A percentile compares a stretch with the other conserved stretches of the same genome.
phyloP scores from a whole-genome alignment of 345 rosid genomes.

The Bretschneidera sinensis region DNA sequence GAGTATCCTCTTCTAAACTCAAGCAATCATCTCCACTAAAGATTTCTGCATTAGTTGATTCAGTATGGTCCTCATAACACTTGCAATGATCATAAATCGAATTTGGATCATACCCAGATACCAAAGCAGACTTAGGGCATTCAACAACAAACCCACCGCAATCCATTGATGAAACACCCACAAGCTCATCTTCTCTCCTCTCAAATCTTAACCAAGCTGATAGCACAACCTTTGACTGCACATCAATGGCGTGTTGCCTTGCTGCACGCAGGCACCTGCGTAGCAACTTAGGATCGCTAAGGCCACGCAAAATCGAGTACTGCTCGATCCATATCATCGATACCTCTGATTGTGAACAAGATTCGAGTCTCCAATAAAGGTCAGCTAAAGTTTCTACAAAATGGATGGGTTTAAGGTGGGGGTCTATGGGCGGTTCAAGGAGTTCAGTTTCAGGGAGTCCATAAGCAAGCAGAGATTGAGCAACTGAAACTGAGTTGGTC shows the following conservation, averaged over 20 bases:
- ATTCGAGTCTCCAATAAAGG: constrained; percentile 52
- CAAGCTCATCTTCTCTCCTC: constrained; percentile 70
- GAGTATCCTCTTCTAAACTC: constrained; percentile 37
- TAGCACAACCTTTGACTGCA: constrained; percentile 67
- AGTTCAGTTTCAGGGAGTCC: constrained; percentile 65
- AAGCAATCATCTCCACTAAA: constrained; percentile 24
- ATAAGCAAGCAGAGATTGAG: constrained; percentile 47
- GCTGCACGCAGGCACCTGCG: constrained; percentile 71
- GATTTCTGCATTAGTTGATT: constrained; percentile 6
- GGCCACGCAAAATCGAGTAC: constrained; percentile 47
- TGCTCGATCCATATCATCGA: constrained; percentile 56
- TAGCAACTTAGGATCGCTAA: constrained; percentile 78
- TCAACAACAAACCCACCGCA: constrained; percentile 55
- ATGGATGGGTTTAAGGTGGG: constrained; percentile 58
- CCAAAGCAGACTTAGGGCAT: constrained; percentile 51
- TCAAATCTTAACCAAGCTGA: constrained; percentile 85
- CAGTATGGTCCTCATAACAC: constrained; percentile 24
- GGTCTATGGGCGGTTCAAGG: constrained; percentile 73
- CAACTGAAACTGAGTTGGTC: constrained; percentile 30
- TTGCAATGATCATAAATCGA: constrained; percentile 38
- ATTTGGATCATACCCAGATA: constrained; percentile 40
- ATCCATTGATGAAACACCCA: constrained; percentile 47
- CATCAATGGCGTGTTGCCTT: constrained; percentile 58
- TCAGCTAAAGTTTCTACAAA: constrained; percentile 61
- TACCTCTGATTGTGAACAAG: constrained; percentile 34